Percentiles rank a stretch among this genome's conserved stretches.
Evolutionary conservation across 2,329 filamentous ascomycete genomes (phyloP).

Genomic region (Colletotrichum cereale): DNA sequence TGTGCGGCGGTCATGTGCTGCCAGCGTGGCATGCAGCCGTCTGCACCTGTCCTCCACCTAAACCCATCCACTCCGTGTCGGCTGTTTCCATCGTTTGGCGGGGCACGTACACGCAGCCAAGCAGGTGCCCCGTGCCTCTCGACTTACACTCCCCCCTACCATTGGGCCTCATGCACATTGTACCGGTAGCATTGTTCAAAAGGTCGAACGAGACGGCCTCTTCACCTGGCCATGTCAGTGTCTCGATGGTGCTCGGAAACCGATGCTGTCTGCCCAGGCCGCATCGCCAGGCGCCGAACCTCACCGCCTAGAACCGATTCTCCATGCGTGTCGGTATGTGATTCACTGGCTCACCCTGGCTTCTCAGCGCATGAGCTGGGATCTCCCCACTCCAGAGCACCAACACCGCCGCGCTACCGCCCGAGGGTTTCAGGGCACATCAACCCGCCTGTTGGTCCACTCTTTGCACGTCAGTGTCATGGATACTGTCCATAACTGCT

Average conservation of each 20-base stretch:
- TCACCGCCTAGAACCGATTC: constrained; percentile 32
- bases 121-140: constrained; percentile 19
- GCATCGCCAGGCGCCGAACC: constrained; percentile 15
- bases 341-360: constrained; percentile 29
- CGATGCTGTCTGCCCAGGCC: constrained; percentile 27
- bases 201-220: constrained; percentile 13
- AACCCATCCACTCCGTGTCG: constrained; percentile 33
- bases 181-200: constrained; percentile 2
- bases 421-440: constrained; percentile 32
- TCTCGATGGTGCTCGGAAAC: constrained; percentile 11
- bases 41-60: constrained; percentile 33
- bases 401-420: constrained; percentile 29
- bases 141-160: constrained; percentile 14
- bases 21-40: constrained; percentile 42
- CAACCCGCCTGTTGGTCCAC: constrained; percentile 31
- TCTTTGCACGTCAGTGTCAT: constrained; percentile 35
- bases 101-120: constrained; percentile 38
- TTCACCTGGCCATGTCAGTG: constrained; percentile 5
- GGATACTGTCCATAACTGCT: constrained; percentile 17
- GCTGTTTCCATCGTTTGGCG: constrained; percentile 39
- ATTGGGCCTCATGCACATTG: constrained; percentile 4
- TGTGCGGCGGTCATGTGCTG: constrained; percentile 34
- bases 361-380: constrained; percentile 29
- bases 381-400: constrained; percentile 20
- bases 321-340: constrained; percentile 36